phyloP scores from a whole-genome alignment of 2,329 filamentous ascomycete genomes.

The Fonsecaea multimorphosa region DNA sequence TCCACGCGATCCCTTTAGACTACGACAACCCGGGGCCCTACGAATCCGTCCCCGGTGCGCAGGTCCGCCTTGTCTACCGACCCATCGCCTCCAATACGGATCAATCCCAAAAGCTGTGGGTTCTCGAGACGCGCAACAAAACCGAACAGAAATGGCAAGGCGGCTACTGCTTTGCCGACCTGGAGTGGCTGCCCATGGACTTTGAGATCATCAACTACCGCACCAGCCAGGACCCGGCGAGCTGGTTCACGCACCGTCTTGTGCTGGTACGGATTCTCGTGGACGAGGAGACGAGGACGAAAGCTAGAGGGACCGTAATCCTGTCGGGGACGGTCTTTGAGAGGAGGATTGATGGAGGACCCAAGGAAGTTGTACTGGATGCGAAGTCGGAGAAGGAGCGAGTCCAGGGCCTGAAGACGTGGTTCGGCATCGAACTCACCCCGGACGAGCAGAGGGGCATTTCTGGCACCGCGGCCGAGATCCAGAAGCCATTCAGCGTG shows the following conservation, averaged over 20 bases:
- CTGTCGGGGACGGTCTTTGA: conserved; percentile 56
- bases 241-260: conserved; percentile 62
- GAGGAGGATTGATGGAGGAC: conserved; percentile 41
- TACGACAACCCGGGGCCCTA: conserved; percentile 39
- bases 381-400: conserved; percentile 62
- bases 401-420: conserved; percentile 57
- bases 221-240: conserved; percentile 57
- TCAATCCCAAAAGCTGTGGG: conserved; percentile 24
- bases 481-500: conserved; percentile 39
- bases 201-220: conserved; percentile 66
- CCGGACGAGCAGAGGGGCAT: conserved; percentile 60
- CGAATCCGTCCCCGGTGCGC: conserved; percentile 59
- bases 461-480: conserved; percentile 56
- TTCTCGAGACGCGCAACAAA: conserved; percentile 30
- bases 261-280: conserved; percentile 63
- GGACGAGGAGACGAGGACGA: conserved; percentile 55
- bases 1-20: conserved; percentile 40
- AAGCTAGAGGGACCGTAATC: conserved; percentile 59
- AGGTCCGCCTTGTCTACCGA: conserved; percentile 61
- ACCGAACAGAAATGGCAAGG: conserved; percentile 57
- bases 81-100: conserved; percentile 44
- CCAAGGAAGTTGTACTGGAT: conserved; percentile 57
- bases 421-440: conserved; percentile 60
- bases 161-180: conserved; percentile 69
- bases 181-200: conserved; percentile 67